Conservation (phyloP, 495 filamentous ascomycete genomes). For the Massariosphaeria phaeospora region DNA sequence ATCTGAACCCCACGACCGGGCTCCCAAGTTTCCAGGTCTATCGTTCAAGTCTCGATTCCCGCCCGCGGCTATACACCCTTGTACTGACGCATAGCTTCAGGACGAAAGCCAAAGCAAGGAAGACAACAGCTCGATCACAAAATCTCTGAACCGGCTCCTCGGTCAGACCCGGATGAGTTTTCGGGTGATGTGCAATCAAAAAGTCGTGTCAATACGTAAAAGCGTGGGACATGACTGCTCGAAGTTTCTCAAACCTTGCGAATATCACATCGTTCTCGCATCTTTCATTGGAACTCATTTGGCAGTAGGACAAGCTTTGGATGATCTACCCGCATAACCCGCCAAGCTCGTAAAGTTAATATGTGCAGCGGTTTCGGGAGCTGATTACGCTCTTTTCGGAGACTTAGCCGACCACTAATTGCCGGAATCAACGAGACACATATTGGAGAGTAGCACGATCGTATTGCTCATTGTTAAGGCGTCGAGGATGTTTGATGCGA, state of each 20-base stretch:
- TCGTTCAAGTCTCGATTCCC: too few species aligned
- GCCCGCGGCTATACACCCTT: too few species aligned
- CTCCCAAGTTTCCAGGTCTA: too few species aligned
- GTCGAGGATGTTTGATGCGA: neutral
- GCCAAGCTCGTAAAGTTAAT: neutral
- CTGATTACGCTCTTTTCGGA: neutral
- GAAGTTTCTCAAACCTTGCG: neutral
- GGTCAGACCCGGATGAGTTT: neutral
- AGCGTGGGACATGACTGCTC: neutral
- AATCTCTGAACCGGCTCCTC: neutral
- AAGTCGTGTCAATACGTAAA: neutral
- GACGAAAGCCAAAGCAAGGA: neutral
- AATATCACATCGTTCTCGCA: neutral
- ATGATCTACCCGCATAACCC: slow-evolving; percentile 11
- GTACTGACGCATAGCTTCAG: too few species aligned
- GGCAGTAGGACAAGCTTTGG: slow-evolving; percentile 12
- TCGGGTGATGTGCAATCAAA: neutral
- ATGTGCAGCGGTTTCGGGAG: neutral
- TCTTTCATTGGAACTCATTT: neutral
- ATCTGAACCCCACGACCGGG: too few species aligned
- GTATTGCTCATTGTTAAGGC: neutral
- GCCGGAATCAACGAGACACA: too few species aligned
- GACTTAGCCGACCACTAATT: neutral
- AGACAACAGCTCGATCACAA: neutral
- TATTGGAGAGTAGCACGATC: slow-evolving; percentile 4